Percentiles rank a stretch among this genome's conserved stretches.
phyloP scores from a whole-genome alignment of 2,329 filamentous ascomycete species.

The Ophiostoma himal-ulmi region DNA sequence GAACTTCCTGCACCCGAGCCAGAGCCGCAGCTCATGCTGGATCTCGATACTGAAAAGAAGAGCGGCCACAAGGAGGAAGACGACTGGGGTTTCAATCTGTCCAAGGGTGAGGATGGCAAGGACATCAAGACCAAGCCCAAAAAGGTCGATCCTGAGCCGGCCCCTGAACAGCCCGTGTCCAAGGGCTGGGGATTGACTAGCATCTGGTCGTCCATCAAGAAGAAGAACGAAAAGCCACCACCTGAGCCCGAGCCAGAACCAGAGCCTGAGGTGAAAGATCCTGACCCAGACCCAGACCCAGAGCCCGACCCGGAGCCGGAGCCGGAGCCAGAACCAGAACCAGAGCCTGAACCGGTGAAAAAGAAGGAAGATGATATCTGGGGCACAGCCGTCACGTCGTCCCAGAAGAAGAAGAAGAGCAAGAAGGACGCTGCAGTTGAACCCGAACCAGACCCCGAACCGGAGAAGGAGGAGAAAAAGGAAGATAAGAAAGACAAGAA shows the following conservation, averaged over 20 bases:
- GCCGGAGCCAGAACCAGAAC: constrained; percentile 23
- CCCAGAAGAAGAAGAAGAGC: constrained; percentile 26
- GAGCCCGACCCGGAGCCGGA: constrained; percentile 27
- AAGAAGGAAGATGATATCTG: constrained; percentile 26
- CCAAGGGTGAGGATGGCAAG: constrained; percentile 22
- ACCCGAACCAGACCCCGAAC: constrained; percentile 11
- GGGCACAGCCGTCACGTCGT: constrained; percentile 27
- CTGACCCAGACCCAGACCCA: constrained; percentile 15
- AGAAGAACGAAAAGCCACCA: constrained; percentile 26
- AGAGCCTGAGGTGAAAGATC: constrained; percentile 15
- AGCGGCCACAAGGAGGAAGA: not conserved
- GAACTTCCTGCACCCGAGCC: constrained; percentile 18
- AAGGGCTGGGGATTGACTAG: constrained; percentile 9
- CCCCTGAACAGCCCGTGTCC: not conserved
- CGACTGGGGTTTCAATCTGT: constrained; percentile 15
- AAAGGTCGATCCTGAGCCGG: not conserved
- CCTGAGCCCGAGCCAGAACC: constrained; percentile 6
- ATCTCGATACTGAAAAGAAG: constrained; percentile 16
- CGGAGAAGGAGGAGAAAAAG: constrained; percentile 15
- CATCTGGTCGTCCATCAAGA: constrained; percentile 16
- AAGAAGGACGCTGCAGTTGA: constrained; percentile 24
- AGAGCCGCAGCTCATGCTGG: not conserved
- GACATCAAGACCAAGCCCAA: constrained; percentile 18
- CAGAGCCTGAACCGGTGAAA: constrained; percentile 20
- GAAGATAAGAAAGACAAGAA: not conserved